Percentiles rank a stretch among this genome's conserved stretches.
These are phyloP conservation scores for Elongisporangium undulatum DNA, from an alignment of 352 stramenopile genomes.

Conservation along the genomic window DNA sequence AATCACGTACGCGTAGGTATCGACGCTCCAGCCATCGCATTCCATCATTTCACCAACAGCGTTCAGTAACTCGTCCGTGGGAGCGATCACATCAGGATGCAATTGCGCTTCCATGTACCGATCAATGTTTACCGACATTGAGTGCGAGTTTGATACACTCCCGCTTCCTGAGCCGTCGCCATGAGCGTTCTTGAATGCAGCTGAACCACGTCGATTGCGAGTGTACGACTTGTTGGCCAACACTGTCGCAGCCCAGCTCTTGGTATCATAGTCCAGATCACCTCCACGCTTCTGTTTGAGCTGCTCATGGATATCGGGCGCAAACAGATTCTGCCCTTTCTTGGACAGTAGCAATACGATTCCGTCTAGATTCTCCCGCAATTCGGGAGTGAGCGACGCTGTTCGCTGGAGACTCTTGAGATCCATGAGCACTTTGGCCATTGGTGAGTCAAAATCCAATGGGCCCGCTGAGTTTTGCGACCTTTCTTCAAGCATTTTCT, in stretches of 20 bases:
- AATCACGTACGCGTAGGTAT: constrained; percentile 56
- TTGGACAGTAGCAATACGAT: constrained; percentile 75
- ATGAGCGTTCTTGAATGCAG: constrained; percentile 26
- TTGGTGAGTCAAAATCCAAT: constrained; percentile 76
- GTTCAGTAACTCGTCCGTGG: constrained; percentile 60
- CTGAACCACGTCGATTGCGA: constrained; percentile 51
- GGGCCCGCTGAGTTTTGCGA: constrained; percentile 22
- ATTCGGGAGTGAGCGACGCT: constrained; percentile 50
- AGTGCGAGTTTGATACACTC: constrained; percentile 4
- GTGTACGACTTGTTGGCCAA: constrained; percentile 79
- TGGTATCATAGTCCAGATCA: constrained; percentile 72
- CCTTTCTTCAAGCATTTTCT: constrained; percentile 75
- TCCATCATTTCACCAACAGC: constrained; percentile 68
- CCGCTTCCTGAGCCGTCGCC: constrained; percentile 9
- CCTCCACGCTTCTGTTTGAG: constrained; percentile 67
- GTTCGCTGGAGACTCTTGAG: constrained; percentile 67
- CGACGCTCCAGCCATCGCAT: constrained; percentile 67
- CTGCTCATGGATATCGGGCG: constrained; percentile 77
- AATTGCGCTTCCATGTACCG: constrained; percentile 42
- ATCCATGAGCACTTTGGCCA: constrained; percentile 75
- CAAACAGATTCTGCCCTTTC: constrained; percentile 78
- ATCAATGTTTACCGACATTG: constrained; percentile 7
- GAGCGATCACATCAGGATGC: constrained; percentile 54
- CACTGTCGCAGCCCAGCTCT: constrained; percentile 73
- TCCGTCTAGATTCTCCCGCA: constrained; percentile 67